Conservation (phyloP, 495 filamentous ascomycete species). For the Letharia lupina region DNA sequence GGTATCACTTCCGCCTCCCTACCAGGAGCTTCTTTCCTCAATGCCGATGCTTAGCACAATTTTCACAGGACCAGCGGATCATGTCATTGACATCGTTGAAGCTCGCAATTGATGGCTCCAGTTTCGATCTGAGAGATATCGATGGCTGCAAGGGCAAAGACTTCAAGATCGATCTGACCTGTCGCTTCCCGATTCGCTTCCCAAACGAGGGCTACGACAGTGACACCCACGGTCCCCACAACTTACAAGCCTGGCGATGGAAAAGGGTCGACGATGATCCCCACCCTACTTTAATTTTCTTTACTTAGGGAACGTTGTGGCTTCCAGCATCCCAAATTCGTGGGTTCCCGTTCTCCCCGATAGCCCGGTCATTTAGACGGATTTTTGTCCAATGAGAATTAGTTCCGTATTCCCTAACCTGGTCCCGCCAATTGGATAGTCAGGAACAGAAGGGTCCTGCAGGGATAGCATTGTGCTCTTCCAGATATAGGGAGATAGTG, state of each 20-base stretch:
- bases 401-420: neutral
- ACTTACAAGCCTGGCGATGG: neutral
- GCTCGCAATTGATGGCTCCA: neutral
- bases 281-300: neutral
- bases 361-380: conserved; percentile 9
- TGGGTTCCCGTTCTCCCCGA: conserved; percentile 21
- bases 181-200: neutral
- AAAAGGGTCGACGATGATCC: neutral
- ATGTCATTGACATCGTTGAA: neutral
- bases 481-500: conserved; percentile 6
- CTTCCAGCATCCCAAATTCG: conserved; percentile 7
- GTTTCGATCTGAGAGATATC: neutral
- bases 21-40: neutral
- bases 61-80: neutral
- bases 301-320: no score
- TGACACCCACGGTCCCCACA: neutral
- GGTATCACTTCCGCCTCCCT: neutral
- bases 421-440: conserved; percentile 24
- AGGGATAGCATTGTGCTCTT: conserved; percentile 15
- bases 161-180: neutral
- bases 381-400: conserved; percentile 12
- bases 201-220: neutral
- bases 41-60: neutral
- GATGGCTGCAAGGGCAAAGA: neutral
- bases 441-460: conserved; percentile 20